A percentile compares a stretch with the other conserved stretches of the same genome.
These are phyloP conservation scores for Trichoderma koningiopsis DNA, from an alignment of 2,329 filamentous ascomycete genomes.

Conservation along the genomic window DNA sequence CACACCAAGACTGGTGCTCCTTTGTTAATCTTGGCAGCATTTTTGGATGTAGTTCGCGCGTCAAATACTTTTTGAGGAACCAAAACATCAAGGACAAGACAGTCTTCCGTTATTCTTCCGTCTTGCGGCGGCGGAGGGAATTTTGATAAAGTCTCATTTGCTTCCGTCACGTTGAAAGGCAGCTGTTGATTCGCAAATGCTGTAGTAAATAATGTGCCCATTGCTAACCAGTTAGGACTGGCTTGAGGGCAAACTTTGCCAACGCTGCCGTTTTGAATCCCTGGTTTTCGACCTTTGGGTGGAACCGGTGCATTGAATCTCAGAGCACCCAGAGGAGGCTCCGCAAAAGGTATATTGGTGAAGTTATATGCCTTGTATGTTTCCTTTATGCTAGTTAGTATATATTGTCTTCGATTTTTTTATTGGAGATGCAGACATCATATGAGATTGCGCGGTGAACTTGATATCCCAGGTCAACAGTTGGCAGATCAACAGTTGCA, in stretches of 20 bases:
- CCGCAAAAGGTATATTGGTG: constrained; percentile 20
- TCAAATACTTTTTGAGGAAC: constrained; percentile 18
- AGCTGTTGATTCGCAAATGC: constrained; percentile 5
- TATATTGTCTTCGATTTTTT: no score
- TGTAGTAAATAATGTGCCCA: neutral
- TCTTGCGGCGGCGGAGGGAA: neutral
- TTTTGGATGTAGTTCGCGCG: neutral
- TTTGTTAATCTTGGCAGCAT: neutral
- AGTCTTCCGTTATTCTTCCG: constrained; percentile 18
- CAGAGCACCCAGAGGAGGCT: constrained; percentile 13
- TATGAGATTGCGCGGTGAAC: constrained; percentile 24
- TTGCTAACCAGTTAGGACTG: neutral
- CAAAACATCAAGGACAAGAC: constrained; percentile 22
- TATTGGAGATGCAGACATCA: neutral
- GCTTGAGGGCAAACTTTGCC: constrained; percentile 24
- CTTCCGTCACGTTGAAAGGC: constrained; percentile 13
- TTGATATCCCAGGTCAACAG: constrained; percentile 21
- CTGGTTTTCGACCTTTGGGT: constrained; percentile 11
- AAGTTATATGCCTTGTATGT: constrained; percentile 22
- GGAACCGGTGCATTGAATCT: constrained; percentile 8
- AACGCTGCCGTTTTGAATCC: constrained; percentile 18
- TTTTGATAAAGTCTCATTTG: neutral
- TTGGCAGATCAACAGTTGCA: constrained; percentile 11
- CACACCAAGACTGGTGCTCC: constrained; percentile 21
- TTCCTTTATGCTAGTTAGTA: neutral